Base-by-base conservation (phyloP, 2,329 filamentous ascomycete genomes). In the Xylariaceae sp. region DNA sequence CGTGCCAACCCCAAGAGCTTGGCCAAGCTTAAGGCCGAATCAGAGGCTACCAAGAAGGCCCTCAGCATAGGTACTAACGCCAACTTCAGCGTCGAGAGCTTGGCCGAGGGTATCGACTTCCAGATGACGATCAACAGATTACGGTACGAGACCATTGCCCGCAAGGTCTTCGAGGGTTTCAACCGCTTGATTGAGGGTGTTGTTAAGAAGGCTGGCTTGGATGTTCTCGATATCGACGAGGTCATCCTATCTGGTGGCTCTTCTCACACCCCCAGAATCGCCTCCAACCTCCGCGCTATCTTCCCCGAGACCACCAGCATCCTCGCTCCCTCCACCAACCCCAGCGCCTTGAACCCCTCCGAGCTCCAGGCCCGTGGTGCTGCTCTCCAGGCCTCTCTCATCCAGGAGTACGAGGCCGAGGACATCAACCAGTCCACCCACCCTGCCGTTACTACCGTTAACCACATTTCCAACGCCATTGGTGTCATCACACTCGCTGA, bases 381-480 rank as follows among this genome's bases (percentile, higher is more conserved):
- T 62, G 93, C 94, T 37, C 91, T 99, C 69, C 94, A 99, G 78
- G 94, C 94, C 44, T 95, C 88, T 62, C 80, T 99, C 64, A 91
- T 99, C 74, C 87, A 92, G 75, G 93, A 96, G 75, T 99, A 96
- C 76, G 94, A 99, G 70, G 82, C 86, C 67, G 87, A 91, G 66
- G 93, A 97, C 73, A 95, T 99, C 68, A 90, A 95, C 73, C 92
- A 97, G 81, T 96, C 90, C 64, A 96, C 92, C 52, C 93, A 99
- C 80, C 88, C 94, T 55, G 90, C 92, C 72, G 92, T 99, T 65
- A 97, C 93, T 39, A 93, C 92, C 13, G 92, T 95, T 55, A 91
- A 92, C 69, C 94, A 99, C 79, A 87, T 96, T 64, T 82, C 85
- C 68, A 89, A 92, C 72, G 89, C 93, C 63, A 89, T 99, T 64